Conservation (phyloP, 495 filamentous ascomycete species). For the Daldinia decipiens region DNA sequence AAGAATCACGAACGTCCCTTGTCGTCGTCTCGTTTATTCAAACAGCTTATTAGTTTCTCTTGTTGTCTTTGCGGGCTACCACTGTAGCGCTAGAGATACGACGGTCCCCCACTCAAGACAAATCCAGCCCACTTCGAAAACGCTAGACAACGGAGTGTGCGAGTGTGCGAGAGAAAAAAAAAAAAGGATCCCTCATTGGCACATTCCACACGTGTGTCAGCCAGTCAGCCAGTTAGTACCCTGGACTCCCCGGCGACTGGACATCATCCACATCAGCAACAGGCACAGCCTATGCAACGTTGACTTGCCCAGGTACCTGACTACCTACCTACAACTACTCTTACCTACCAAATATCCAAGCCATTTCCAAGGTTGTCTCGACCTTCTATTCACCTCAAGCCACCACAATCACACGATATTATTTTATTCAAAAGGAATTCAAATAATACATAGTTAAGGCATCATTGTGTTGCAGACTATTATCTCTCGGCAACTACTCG, state of each 20-base stretch:
- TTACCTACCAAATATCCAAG: conserved; percentile 31
- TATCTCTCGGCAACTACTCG: conserved; percentile 1
- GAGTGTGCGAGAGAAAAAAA: conserved; percentile 34
- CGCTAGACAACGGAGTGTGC: conserved; percentile 40
- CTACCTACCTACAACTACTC: too few relatives aligned
- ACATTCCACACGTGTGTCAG: conserved; percentile 41
- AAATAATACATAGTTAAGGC: conserved; percentile 9
- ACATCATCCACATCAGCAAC: conserved; percentile 45
- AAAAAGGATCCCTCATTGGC: conserved; percentile 22
- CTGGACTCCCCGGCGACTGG: conserved; percentile 36
- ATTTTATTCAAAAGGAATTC: conserved; percentile 23
- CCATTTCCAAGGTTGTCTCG: conserved; percentile 24
- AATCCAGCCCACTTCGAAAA: conserved; percentile 37
- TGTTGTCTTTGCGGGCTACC: conserved; percentile 30
- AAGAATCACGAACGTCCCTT: conserved; percentile 2
- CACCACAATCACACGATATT: conserved; percentile 36
- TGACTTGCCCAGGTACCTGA: conserved; percentile 44
- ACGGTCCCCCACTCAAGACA: conserved; percentile 25
- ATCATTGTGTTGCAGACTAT: conserved; percentile 22
- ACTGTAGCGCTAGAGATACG: conserved; percentile 37
- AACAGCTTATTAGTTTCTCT: conserved; percentile 21
- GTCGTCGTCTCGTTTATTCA: conserved; percentile 11
- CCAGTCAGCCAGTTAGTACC: conserved; percentile 36
- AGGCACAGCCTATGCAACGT: conserved; percentile 46
- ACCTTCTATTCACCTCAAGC: conserved; percentile 26